Percentiles rank a stretch among this genome's conserved stretches.
These are phyloP conservation scores for Hygrocybe coccinea DNA, from an alignment of 768 basidiomycete species.

Conservation along the genomic window DNA sequence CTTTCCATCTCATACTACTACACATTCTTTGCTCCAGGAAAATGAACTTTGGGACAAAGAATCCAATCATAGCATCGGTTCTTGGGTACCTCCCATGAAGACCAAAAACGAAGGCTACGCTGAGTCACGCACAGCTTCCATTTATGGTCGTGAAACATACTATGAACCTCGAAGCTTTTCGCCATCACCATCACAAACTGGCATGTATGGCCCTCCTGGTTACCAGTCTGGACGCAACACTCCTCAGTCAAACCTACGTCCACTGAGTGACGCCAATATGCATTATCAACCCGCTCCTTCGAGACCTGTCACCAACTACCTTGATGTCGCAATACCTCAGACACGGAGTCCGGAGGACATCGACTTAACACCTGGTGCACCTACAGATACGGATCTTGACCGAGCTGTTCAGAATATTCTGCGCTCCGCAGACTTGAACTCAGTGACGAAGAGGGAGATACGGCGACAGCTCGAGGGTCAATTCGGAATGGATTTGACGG, in stretches of 20 bases:
- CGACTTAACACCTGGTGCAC: constrained; percentile 44
- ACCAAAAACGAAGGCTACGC: constrained; percentile 68
- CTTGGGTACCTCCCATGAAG: constrained; percentile 80
- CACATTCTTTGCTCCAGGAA: constrained; percentile 45
- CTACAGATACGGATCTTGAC: constrained; percentile 70
- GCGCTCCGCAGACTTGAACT: constrained; percentile 76
- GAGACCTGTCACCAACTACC: constrained; percentile 69
- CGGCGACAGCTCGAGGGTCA: constrained; percentile 75
- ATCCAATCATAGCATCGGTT: constrained; percentile 91
- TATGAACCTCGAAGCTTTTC: constrained; percentile 76
- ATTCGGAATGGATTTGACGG: constrained; percentile 72
- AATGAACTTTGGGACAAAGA: constrained; percentile 98
- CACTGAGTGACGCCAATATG: constrained; percentile 33
- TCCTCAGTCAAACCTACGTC: constrained; percentile 48
- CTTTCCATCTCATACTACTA: background rate
- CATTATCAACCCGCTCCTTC: constrained; percentile 63
- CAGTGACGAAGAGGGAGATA: constrained; percentile 88
- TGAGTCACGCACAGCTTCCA: constrained; percentile 70
- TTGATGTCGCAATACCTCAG: constrained; percentile 62
- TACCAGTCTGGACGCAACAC: constrained; percentile 78
- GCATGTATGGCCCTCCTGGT: constrained; percentile 56
- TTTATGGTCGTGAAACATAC: constrained; percentile 84
- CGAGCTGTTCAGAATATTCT: constrained; percentile 69
- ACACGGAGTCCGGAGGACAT: constrained; percentile 50
- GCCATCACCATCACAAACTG: constrained; percentile 67